phyloP scores from a whole-genome alignment of 1,139 yeast genomes.

The Yamadazyma siamensis region DNA sequence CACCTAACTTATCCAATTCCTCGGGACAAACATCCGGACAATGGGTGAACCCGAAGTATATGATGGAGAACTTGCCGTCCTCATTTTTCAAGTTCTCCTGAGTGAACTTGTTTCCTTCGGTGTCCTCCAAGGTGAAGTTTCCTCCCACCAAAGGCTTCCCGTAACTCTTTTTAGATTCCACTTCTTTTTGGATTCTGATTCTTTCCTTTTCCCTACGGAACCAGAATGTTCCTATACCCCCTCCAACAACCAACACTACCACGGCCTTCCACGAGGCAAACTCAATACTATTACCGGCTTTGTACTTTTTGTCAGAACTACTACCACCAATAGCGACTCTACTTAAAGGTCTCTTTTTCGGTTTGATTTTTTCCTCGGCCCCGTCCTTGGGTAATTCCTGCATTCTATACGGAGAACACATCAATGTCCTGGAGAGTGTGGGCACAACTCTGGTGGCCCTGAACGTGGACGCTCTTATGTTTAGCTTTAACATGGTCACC shows the following conservation, averaged over 20 bases:
- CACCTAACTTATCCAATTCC: conserved; percentile 86
- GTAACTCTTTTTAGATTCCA: conserved; percentile 79
- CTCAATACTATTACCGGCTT: conserved; percentile 47
- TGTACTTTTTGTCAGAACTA: conserved; percentile 24
- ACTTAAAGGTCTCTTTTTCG: conserved; percentile 40
- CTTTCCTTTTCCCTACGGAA: conserved; percentile 73
- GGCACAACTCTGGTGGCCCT: too few relatives aligned
- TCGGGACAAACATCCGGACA: conserved; percentile 99
- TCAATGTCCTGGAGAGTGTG: too few relatives aligned
- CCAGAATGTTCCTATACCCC: conserved; percentile 66
- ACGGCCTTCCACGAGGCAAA: conserved; percentile 90
- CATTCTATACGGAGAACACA: too few relatives aligned
- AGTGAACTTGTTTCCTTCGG: conserved; percentile 69
- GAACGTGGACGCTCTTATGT: too few relatives aligned
- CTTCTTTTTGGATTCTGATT: conserved; percentile 68
- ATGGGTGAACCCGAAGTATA: conserved; percentile 93
- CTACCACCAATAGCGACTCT: conserved; percentile 48
- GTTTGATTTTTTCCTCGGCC: too few relatives aligned
- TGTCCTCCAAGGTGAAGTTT: conserved; percentile 69
- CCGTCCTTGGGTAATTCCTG: too few relatives aligned
- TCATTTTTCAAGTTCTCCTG: conserved; percentile 58
- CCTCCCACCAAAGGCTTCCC: conserved; percentile 97
- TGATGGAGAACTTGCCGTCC: conserved; percentile 59
- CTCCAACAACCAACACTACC: conserved; percentile 58
- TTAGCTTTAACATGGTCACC: not conserved